phyloP scores from a whole-genome alignment of 108 stramenopile species.

The Nitzschia putrida region DNA sequence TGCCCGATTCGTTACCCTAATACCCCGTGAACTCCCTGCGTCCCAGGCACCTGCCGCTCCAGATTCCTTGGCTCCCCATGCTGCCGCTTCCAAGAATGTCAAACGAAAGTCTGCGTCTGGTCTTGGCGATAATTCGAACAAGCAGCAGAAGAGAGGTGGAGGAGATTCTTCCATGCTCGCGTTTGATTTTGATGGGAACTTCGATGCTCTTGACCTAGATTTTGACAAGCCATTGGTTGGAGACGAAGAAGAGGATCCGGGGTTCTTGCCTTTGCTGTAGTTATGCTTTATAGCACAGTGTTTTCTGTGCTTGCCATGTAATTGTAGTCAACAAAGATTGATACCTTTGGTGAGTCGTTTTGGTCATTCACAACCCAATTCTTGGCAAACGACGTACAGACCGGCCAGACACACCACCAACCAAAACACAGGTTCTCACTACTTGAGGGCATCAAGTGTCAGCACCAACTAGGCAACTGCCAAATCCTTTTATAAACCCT shows the following conservation, averaged over 20 bases:
- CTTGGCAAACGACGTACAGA: too few relatives aligned
- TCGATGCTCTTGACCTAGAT: constrained; percentile 39
- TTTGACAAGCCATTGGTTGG: constrained; percentile 31
- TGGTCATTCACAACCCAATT: too few relatives aligned
- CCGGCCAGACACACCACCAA: too few relatives aligned
- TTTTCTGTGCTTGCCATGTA: too few relatives aligned
- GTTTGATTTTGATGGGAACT: constrained; percentile 15
- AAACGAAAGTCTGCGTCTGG: constrained; percentile 19
- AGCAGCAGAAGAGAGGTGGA: not conserved
- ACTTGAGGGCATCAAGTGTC: too few relatives aligned
- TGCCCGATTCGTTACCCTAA: constrained; percentile 69
- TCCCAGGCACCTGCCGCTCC: constrained; percentile 25
- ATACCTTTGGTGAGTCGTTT: too few relatives aligned
- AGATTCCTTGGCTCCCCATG: constrained; percentile 9
- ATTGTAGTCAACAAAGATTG: too few relatives aligned
- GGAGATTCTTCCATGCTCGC: not conserved
- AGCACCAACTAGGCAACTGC: too few relatives aligned
- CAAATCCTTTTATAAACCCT: too few relatives aligned
- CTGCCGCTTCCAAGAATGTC: constrained; percentile 16
- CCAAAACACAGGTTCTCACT: too few relatives aligned
- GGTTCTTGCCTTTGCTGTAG: constrained; percentile 18
- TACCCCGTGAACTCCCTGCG: constrained; percentile 64
- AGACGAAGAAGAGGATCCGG: constrained; percentile 14
- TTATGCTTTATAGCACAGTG: too few relatives aligned
- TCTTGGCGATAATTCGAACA: not conserved